Conservation (phyloP, 768 basidiomycete species). For the Macrolepiota dolichaula region DNA sequence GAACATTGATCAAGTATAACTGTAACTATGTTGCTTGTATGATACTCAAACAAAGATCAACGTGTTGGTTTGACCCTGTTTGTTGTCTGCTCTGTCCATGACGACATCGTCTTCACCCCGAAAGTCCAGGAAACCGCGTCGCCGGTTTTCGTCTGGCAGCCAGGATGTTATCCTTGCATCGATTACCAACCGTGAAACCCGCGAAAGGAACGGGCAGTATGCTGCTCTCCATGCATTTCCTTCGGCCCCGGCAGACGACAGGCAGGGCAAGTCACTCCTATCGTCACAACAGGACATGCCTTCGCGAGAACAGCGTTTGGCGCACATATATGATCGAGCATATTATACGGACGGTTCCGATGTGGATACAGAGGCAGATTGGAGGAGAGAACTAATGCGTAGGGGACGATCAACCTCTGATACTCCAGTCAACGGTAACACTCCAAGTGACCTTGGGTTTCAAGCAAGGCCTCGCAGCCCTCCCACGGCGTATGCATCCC, state of each 20-base stretch:
- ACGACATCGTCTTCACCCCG: background rate
- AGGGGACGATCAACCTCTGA: slow-evolving; percentile 1
- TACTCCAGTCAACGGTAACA: background rate
- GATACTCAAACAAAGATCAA: background rate
- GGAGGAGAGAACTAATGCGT: background rate
- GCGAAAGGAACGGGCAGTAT: background rate
- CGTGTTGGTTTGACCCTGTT: background rate
- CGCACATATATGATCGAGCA: background rate
- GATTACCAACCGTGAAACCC: background rate
- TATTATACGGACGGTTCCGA: slow-evolving; percentile 8
- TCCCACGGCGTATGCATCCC: slow-evolving; percentile 63
- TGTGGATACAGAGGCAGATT: background rate
- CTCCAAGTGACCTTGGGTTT: background rate
- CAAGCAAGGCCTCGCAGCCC: slow-evolving; percentile 1
- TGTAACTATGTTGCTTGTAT: background rate
- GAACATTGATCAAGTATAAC: background rate
- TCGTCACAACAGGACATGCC: background rate
- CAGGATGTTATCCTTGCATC: background rate
- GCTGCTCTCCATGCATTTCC: background rate
- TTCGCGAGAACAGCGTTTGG: background rate
- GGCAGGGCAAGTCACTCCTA: background rate
- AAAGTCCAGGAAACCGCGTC: slow-evolving; percentile 1
- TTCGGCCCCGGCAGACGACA: background rate
- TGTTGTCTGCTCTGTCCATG: background rate
- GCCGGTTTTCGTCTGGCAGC: slow-evolving; percentile 7